Percentiles rank a stretch among this genome's conserved stretches.
Conservation (phyloP, 257 asterid genomes). For the Plectranthus barbatus region DNA sequence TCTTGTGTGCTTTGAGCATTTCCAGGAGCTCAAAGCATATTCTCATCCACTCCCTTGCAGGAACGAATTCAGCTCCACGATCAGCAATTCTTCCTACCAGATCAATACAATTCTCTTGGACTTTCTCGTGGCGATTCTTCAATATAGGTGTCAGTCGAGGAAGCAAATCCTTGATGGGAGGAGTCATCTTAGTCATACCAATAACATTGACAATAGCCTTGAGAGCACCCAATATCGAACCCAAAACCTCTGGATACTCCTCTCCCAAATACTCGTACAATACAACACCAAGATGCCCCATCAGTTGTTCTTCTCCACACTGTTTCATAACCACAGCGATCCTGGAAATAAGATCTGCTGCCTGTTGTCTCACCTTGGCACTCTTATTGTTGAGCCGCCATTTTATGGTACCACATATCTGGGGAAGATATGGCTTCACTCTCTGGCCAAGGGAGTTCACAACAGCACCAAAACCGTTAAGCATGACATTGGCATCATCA, state of each 20-base stretch:
- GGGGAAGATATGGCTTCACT: slow-evolving; percentile 85
- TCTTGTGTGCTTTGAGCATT: slow-evolving; percentile 94
- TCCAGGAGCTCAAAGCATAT: slow-evolving; percentile 91
- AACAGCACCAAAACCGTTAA: slow-evolving; percentile 90
- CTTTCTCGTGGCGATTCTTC: slow-evolving; percentile 91
- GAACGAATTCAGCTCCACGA: slow-evolving; percentile 87
- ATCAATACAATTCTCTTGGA: slow-evolving; percentile 87
- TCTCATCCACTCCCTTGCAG: slow-evolving; percentile 96
- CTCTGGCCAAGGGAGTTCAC: slow-evolving; percentile 86
- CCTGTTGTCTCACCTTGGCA: slow-evolving; percentile 87
- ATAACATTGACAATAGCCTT: slow-evolving; percentile 87
- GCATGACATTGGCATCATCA: slow-evolving; percentile 93
- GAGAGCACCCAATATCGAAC: slow-evolving; percentile 79
- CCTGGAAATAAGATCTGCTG: slow-evolving; percentile 80
- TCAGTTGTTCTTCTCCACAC: slow-evolving; percentile 80
- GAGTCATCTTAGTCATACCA: slow-evolving; percentile 95
- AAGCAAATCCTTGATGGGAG: slow-evolving; percentile 84
- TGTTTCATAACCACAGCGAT: slow-evolving; percentile 92
- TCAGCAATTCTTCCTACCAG: slow-evolving; percentile 91
- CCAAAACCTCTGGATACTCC: slow-evolving; percentile 89
- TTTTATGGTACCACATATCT: slow-evolving; percentile 86
- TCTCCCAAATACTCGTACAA: slow-evolving; percentile 79
- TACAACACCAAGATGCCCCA: slow-evolving; percentile 95
- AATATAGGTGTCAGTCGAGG: slow-evolving; percentile 84
- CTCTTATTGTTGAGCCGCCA: slow-evolving; percentile 94